A percentile compares a stretch with the other conserved stretches of the same genome.
phyloP scores from a whole-genome alignment of 2,329 filamentous ascomycete species.

The Colletotrichum sp. region DNA sequence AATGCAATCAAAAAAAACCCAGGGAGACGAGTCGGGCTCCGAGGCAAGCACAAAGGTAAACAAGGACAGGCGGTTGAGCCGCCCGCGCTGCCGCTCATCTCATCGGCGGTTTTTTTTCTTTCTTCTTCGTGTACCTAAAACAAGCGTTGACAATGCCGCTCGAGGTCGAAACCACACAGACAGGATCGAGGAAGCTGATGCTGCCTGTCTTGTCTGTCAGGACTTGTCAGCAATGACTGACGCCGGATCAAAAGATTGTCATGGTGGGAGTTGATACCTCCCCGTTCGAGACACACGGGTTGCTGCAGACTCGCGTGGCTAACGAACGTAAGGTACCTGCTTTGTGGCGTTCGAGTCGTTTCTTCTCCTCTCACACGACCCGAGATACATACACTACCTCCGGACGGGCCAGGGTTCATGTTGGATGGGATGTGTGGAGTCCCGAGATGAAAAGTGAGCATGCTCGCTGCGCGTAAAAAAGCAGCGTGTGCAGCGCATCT shows the following conservation, averaged over 20 bases:
- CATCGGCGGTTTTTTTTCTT: background rate
- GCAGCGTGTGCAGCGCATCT: background rate
- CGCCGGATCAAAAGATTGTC: background rate
- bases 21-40: conserved; percentile 1
- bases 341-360: conserved; percentile 7
- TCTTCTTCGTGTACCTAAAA: conserved; percentile 9
- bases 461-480: background rate
- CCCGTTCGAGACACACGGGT: conserved; percentile 6
- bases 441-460: conserved; percentile 8
- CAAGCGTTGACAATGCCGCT: background rate
- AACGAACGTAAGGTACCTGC: conserved; percentile 12
- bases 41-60: background rate
- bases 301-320: conserved; percentile 18
- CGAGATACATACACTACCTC: background rate
- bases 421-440: conserved; percentile 6
- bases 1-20: background rate
- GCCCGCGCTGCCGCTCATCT: background rate
- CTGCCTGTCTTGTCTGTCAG: background rate
- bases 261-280: background rate
- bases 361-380: conserved; percentile 15
- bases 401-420: background rate
- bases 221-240: background rate
- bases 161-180: background rate
- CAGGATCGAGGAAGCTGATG: background rate
- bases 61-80: background rate